Evolutionary conservation across 2,329 filamentous ascomycete species (phyloP), one percentile per base, ranked within the genome.

Genomic region (Laburnicola sp.): DNA sequence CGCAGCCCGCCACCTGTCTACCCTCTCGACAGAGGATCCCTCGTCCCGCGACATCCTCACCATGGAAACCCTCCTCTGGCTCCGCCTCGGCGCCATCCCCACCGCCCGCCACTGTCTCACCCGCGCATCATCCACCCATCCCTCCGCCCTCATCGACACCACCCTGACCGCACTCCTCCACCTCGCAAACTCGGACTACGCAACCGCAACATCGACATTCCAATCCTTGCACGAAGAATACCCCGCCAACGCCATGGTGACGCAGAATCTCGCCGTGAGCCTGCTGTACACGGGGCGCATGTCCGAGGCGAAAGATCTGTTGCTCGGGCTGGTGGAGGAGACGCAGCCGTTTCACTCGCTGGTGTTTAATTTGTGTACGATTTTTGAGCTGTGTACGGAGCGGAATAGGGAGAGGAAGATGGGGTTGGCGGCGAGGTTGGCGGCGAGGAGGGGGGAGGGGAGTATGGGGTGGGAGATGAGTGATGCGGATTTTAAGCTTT

Each of bases 311-410:
- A 83, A 84, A 10, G 72, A 78, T 9, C 74, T 89, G 1, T 76
- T 97, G 2, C 87, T 93, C 63, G 73, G 75, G 0, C 74, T 95
- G 8, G 78, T 91, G 0, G 78, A 83, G 2, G 70, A 77, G 0
- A 83, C 85, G 0, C 56, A 61, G 7, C 64, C 72, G 0, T 97
- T 93, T 51, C 86, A 89, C 56, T 89, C 89, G 0, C 75, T 96
- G 2, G 82, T 95, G 0, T 96, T 97, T 74, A 97, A 97, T 69
- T 74, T 99, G 9, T 85, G 86, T 8, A 97, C 93, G 0, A 84
- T 96, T 63, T 97, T 96, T 69, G 94, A 97, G 73, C 80, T 97
- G 6, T 94, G 89, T 68, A 92, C 89, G 0, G 92, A 97, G 62
- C 82, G 83, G 55, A 83, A 89, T 36, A 78, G 83, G 42, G 80